Conservation (phyloP, 257 asterid species). For the Solanum arcanum region DNA sequence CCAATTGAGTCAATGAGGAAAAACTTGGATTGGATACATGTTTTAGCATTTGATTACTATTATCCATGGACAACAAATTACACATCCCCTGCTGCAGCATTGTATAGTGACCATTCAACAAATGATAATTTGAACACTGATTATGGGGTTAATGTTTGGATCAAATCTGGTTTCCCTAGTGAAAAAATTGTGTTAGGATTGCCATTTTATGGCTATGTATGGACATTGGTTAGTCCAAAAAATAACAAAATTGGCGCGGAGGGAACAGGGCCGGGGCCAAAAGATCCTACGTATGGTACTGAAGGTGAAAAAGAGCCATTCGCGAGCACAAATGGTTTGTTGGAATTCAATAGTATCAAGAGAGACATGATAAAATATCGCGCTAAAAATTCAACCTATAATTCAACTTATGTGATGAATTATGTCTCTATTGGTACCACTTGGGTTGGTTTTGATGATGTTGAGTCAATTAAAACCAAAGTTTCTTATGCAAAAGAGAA, state of each 20-base stretch:
- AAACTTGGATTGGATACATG: constrained; percentile 10
- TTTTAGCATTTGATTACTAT: constrained; percentile 2
- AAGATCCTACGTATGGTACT: background rate
- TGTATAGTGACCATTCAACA: background rate
- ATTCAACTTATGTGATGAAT: constrained; percentile 9
- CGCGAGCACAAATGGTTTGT: background rate
- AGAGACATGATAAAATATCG: background rate
- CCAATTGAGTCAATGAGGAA: constrained; percentile 4
- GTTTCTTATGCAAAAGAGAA: constrained; percentile 9
- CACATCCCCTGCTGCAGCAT: background rate
- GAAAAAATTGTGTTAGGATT: background rate
- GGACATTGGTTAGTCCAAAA: constrained; percentile 1
- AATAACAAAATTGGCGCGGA: background rate
- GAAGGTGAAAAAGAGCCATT: background rate
- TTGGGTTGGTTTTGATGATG: constrained; percentile 18
- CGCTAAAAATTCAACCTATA: background rate
- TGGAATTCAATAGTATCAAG: background rate
- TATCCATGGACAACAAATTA: background rate
- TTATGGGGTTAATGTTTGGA: constrained; percentile 1
- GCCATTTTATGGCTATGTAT: background rate
- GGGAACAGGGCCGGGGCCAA: background rate
- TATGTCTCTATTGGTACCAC: constrained; percentile 1
- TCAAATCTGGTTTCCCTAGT: background rate
- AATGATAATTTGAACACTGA: background rate
- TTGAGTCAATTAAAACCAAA: constrained; percentile 9